Conservation (phyloP, 805 yeast species). For the Pichia thaimueangensis region DNA sequence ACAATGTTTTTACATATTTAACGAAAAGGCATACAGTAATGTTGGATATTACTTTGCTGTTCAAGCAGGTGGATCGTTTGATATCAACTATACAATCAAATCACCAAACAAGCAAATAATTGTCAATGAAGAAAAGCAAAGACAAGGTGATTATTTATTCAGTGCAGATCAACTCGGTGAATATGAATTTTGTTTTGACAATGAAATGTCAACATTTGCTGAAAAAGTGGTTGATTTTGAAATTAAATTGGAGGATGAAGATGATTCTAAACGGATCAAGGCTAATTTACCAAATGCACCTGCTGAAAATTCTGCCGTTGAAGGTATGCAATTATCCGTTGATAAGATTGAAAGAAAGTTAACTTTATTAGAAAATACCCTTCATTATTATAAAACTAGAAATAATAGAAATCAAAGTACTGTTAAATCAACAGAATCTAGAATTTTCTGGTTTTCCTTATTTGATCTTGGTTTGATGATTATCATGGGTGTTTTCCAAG, state of each 20-base stretch:
- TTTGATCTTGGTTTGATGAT: slow-evolving; percentile 58
- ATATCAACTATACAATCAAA: slow-evolving; percentile 61
- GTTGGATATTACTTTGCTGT: slow-evolving; percentile 80
- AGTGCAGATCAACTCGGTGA: slow-evolving; percentile 65
- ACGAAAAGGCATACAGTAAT: slow-evolving; percentile 50
- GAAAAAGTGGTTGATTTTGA: slow-evolving; percentile 85
- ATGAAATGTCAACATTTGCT: slow-evolving; percentile 74
- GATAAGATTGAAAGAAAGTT: slow-evolving; percentile 55
- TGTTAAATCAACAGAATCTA: slow-evolving; percentile 55
- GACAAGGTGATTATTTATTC: slow-evolving; percentile 77
- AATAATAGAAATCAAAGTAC: slow-evolving; percentile 86
- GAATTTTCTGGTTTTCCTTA: slow-evolving; percentile 61
- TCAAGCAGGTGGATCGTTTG: slow-evolving; percentile 73
- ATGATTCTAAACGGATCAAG: slow-evolving; percentile 19
- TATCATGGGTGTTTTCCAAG: slow-evolving; percentile 66
- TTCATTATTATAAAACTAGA: slow-evolving; percentile 84
- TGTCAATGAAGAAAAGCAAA: slow-evolving; percentile 50
- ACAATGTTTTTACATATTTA: slow-evolving; percentile 66
- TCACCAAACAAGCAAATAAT: slow-evolving; percentile 53
- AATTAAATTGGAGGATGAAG: slow-evolving; percentile 46
- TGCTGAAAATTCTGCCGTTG: slow-evolving; percentile 48
- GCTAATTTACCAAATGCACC: slow-evolving; percentile 61
- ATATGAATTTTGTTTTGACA: slow-evolving; percentile 80
- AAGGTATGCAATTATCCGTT: slow-evolving; percentile 48
- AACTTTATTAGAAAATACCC: slow-evolving; percentile 46